Conservation (phyloP, 2,329 filamentous ascomycete genomes). For the Aspergillus fructus region DNA sequence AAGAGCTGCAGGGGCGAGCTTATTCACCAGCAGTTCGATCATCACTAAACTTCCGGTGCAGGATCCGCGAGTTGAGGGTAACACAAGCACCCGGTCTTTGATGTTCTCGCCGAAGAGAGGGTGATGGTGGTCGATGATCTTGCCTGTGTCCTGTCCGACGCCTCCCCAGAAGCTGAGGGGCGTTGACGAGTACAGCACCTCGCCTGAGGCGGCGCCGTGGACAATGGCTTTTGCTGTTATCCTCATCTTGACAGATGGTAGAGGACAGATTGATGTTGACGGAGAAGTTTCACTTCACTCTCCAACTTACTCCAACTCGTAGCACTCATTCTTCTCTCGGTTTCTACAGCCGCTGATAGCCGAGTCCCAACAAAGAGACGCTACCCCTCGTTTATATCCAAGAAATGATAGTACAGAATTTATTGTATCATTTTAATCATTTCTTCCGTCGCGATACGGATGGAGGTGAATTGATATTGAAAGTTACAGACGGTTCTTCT, state of each 20-base stretch:
- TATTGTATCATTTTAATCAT: too few relatives aligned
- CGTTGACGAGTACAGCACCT: slow-evolving; percentile 27
- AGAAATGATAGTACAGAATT: too few relatives aligned
- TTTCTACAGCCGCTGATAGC: too few relatives aligned
- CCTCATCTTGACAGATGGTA: neutral
- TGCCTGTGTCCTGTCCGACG: slow-evolving; percentile 40
- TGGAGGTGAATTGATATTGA: too few relatives aligned
- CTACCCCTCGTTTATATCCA: too few relatives aligned
- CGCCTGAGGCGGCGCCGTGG: slow-evolving; percentile 23
- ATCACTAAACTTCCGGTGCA: slow-evolving; percentile 48
- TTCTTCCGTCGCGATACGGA: too few relatives aligned
- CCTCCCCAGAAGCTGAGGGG: slow-evolving; percentile 51
- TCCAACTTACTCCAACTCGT: too few relatives aligned
- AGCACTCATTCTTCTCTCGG: too few relatives aligned
- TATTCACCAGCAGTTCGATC: slow-evolving; percentile 46
- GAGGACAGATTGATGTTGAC: neutral
- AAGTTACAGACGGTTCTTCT: too few relatives aligned
- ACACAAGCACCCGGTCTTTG: slow-evolving; percentile 39
- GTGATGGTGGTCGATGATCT: slow-evolving; percentile 47
- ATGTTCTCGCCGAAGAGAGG: slow-evolving; percentile 38
- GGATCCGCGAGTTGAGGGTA: slow-evolving; percentile 49
- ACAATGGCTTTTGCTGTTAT: slow-evolving; percentile 1
- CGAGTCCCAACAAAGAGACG: too few relatives aligned
- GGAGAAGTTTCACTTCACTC: too few relatives aligned
- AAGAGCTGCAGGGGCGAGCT: slow-evolving; percentile 39